Conservation (phyloP, 192 early-diverging fungal species). For the Umbelopsis vinacea region DNA sequence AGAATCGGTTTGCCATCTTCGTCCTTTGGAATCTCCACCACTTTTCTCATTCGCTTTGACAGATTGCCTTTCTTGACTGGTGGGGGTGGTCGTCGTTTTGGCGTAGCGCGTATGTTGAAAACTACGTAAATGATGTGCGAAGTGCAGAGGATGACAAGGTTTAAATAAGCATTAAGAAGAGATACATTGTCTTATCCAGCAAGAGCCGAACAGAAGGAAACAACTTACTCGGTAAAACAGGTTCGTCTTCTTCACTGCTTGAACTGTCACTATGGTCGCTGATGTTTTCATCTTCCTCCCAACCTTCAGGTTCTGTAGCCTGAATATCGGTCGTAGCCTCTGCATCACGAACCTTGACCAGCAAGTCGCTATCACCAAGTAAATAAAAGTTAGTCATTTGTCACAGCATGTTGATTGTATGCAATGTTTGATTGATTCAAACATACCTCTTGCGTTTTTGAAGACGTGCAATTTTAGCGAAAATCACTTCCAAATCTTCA, state of each 20-base stretch:
- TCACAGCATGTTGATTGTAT: not conserved
- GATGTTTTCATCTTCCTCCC: not conserved
- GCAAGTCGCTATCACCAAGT: conserved; percentile 1
- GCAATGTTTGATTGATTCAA: not conserved
- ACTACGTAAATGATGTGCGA: not conserved
- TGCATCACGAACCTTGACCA: conserved; percentile 19
- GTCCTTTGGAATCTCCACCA: conserved; percentile 38
- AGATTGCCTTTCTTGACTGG: not conserved
- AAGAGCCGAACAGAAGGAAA: too few species aligned
- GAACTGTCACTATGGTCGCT: conserved; percentile 8
- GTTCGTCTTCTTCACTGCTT: conserved; percentile 6
- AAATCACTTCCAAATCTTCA: not conserved
- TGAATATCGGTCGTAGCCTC: not conserved
- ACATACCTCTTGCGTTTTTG: conserved; percentile 1
- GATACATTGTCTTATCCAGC: not conserved
- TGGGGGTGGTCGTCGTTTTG: conserved; percentile 8
- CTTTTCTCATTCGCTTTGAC: conserved; percentile 12
- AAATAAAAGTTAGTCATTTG: not conserved
- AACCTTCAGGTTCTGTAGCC: not conserved
- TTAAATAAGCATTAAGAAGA: too few species aligned
- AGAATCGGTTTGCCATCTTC: conserved; percentile 72
- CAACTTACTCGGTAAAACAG: too few species aligned
- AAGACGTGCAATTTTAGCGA: conserved; percentile 15
- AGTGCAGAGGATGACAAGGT: too few species aligned
- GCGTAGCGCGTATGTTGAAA: not conserved